A percentile compares a stretch with the other conserved stretches of the same genome.
These are phyloP conservation scores for Coniochaeta prunicola DNA, from an alignment of 2,329 filamentous ascomycete species.

Conservation along the genomic window DNA sequence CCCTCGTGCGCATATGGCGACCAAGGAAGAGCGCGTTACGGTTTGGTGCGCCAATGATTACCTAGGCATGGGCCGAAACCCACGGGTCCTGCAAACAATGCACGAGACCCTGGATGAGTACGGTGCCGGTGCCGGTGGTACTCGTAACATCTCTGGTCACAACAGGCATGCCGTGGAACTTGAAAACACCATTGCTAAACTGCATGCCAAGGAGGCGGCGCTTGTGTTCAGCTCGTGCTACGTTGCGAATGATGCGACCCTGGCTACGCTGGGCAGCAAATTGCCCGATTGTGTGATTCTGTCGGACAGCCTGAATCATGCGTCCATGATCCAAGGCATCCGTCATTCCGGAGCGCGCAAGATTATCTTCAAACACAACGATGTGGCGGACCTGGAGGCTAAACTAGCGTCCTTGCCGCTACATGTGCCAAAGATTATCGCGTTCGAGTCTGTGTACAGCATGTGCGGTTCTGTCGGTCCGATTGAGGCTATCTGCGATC, in stretches of 20 bases:
- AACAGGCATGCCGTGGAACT: conserved; percentile 88
- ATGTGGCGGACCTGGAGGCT: conserved; percentile 83
- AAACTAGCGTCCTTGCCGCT: conserved; percentile 84
- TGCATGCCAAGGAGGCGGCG: conserved; percentile 87
- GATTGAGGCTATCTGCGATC: conserved; percentile 90
- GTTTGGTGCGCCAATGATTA: conserved; percentile 99
- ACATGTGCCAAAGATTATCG: conserved; percentile 91
- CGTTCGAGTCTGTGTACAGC: conserved; percentile 97
- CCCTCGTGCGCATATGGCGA: conserved; percentile 85
- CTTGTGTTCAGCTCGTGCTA: conserved; percentile 97
- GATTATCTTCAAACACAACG: conserved; percentile 98
- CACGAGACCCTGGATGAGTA: conserved; percentile 92
- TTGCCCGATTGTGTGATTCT: conserved; percentile 94
- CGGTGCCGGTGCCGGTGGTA: conserved; percentile 90
- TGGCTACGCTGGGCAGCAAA: conserved; percentile 95
- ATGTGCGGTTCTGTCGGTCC: conserved; percentile 98
- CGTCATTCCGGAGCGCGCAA: conserved; percentile 95
- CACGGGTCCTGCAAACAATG: conserved; percentile 81
- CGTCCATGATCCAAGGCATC: conserved; percentile 99
- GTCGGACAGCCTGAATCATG: conserved; percentile 96
- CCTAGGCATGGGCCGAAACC: conserved; percentile 92
- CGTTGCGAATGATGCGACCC: conserved; percentile 93
- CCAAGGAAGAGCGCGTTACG: conserved; percentile 76
- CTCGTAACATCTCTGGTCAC: conserved; percentile 95
- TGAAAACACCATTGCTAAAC: conserved; percentile 73